Conservation (phyloP, 2,329 filamentous ascomycete genomes). For the Penicillium brasilianum region DNA sequence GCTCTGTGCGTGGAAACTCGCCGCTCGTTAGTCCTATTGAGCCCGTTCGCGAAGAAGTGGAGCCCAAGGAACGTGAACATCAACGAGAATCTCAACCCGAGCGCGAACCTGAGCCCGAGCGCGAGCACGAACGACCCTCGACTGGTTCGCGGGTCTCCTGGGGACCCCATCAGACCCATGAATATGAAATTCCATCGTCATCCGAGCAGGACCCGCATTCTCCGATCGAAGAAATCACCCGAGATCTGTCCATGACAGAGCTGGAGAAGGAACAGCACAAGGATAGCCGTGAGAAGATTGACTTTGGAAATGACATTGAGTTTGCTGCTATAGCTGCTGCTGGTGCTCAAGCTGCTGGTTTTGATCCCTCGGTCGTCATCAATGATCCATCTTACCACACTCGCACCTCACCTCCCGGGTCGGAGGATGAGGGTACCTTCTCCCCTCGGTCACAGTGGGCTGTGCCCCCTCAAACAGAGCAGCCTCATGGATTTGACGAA, state of each 20-base stretch:
- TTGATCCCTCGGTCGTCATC: conserved; percentile 72
- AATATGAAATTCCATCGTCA: conserved; percentile 65
- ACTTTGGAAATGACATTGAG: conserved; percentile 69
- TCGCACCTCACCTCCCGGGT: conserved; percentile 67
- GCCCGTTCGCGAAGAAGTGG: conserved; percentile 6
- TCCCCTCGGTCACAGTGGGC: conserved; percentile 58
- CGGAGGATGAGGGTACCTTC: conserved; percentile 61
- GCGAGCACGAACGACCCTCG: conserved; percentile 47
- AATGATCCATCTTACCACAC: conserved; percentile 67
- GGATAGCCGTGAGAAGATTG: conserved; percentile 5
- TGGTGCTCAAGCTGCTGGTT: conserved; percentile 70
- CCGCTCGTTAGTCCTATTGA: conserved; percentile 44
- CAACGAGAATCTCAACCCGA: conserved; percentile 43
- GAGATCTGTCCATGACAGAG: conserved; percentile 16
- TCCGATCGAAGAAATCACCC: conserved; percentile 19
- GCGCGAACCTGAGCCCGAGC: background rate
- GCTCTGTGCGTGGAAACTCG: conserved; percentile 40
- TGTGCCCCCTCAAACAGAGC: conserved; percentile 44
- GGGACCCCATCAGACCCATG: conserved; percentile 68
- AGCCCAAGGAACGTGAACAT: background rate
- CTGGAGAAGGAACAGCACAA: conserved; percentile 14
- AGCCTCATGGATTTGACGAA: conserved; percentile 51
- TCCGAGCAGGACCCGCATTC: conserved; percentile 40
- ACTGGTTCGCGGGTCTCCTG: conserved; percentile 64
- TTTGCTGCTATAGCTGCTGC: conserved; percentile 74